Conservation (phyloP, 164 flowering plant species). For the Pachysandra terminalis region DNA sequence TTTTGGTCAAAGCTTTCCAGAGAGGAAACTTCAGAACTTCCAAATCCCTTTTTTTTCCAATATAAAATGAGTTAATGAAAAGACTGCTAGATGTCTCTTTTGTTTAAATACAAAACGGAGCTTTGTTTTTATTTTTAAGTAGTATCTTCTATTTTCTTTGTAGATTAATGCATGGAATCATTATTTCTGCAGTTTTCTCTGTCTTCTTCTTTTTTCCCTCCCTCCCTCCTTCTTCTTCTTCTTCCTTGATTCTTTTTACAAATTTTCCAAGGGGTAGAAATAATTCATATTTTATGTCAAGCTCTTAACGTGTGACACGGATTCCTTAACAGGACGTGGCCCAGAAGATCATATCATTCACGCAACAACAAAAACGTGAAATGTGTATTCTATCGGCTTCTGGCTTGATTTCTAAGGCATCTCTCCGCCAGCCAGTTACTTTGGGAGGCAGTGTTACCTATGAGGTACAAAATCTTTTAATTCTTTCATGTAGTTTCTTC, state of each 20-base stretch:
- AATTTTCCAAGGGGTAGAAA: background rate
- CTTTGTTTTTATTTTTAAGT: too few relatives aligned
- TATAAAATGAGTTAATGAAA: background rate
- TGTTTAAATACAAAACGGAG: too few relatives aligned
- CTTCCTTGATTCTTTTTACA: background rate
- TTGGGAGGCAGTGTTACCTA: slow-evolving; percentile 73
- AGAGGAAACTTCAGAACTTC: too few relatives aligned
- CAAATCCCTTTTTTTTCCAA: background rate
- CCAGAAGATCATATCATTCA: slow-evolving; percentile 71
- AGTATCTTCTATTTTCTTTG: too few relatives aligned
- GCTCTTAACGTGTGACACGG: background rate
- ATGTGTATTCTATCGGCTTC: slow-evolving; percentile 86
- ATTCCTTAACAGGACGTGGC: slow-evolving; percentile 55
- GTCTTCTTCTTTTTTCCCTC: background rate
- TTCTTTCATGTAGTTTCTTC: background rate
- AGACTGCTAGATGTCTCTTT: background rate
- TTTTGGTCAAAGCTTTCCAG: too few relatives aligned
- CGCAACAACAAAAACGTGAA: slow-evolving; percentile 76
- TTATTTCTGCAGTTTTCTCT: background rate
- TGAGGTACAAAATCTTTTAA: slow-evolving; percentile 44
- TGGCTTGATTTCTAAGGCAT: slow-evolving; percentile 75
- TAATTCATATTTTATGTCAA: too few relatives aligned
- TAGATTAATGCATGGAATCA: background rate
- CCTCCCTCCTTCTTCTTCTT: too few relatives aligned
- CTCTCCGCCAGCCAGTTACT: slow-evolving; percentile 78